Evolutionary conservation across 2,329 filamentous ascomycete genomes (phyloP).

Genomic region (Neobulgaria alba): DNA sequence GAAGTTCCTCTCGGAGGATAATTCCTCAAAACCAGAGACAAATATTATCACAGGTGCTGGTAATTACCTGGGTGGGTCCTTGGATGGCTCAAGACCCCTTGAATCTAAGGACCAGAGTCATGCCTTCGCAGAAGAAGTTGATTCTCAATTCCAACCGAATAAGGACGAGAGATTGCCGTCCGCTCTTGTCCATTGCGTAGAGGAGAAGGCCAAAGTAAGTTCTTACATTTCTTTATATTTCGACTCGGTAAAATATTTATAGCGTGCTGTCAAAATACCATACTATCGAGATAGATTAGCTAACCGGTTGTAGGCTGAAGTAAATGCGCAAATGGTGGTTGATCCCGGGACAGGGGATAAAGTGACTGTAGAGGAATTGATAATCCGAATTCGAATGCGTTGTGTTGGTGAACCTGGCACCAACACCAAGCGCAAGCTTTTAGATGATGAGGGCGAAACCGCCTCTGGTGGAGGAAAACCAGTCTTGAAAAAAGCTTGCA

Average conservation of each 20-base stretch:
- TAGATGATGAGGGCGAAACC: too few relatives aligned
- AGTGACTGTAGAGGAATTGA: constrained; percentile 51
- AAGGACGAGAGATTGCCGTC: constrained; percentile 5
- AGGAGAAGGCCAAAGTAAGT: constrained; percentile 15
- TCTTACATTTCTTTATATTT: neutral
- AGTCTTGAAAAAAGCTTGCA: too few relatives aligned
- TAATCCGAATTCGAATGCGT: constrained; percentile 32
- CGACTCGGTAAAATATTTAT: neutral
- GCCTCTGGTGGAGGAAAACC: too few relatives aligned
- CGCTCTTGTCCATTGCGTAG: constrained; percentile 12
- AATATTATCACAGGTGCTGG: neutral
- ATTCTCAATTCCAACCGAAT: constrained; percentile 8
- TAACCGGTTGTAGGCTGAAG: constrained; percentile 7
- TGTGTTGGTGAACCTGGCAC: too few relatives aligned
- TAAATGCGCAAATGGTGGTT: constrained; percentile 28
- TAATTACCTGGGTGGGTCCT: neutral
- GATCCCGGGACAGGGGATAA: constrained; percentile 52
- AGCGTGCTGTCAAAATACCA: neutral
- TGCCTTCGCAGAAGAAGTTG: neutral
- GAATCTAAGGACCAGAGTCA: neutral
- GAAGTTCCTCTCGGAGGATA: neutral
- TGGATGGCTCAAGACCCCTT: neutral
- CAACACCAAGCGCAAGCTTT: too few relatives aligned
- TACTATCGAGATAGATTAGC: neutral
- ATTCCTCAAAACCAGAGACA: neutral